Conservation (phyloP, 345 rosid species). For the Physaria fendleri region DNA sequence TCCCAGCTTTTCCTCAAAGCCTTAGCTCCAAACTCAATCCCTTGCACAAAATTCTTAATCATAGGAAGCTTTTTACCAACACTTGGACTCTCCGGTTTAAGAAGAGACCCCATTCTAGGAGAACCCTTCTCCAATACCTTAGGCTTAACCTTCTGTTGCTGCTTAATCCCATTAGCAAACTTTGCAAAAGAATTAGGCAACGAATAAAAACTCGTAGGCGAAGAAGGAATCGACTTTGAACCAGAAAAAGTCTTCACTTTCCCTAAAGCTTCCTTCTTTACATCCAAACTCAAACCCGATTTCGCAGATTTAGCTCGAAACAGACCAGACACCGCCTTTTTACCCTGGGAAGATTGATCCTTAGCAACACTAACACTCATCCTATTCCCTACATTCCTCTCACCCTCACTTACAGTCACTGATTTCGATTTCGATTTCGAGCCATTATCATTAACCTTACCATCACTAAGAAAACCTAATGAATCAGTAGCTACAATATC, state of each 20-base stretch:
- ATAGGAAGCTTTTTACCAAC: conserved; percentile 47
- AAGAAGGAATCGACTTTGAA: conserved; percentile 77
- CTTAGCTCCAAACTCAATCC: conserved; percentile 81
- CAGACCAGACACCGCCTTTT: conserved; percentile 22
- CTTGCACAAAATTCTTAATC: conserved; percentile 58
- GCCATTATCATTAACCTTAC: conserved; percentile 25
- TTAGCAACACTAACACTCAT: conserved; percentile 39
- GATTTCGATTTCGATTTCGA: conserved; percentile 32
- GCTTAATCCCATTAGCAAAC: conserved; percentile 71
- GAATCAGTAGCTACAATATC: conserved; percentile 87
- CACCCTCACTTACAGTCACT: conserved; percentile 39
- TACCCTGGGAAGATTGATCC: conserved; percentile 44
- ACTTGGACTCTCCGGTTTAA: conserved; percentile 42
- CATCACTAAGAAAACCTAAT: conserved; percentile 58
- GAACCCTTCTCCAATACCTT: conserved; percentile 55
- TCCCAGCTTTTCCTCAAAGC: conserved; percentile 98
- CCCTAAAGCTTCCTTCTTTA: conserved; percentile 50
- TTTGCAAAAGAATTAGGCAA: conserved; percentile 82
- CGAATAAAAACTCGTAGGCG: conserved; percentile 85
- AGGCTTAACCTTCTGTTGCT: conserved; percentile 44
- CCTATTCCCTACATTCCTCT: conserved; percentile 38
- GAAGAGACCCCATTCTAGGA: conserved; percentile 42
- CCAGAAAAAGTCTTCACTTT: conserved; percentile 46
- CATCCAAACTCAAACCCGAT: conserved; percentile 40
- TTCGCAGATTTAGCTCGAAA: conserved; percentile 56